Evolutionary conservation across 2,329 filamentous ascomycete species (phyloP).

Genomic region (Monosporascus sp.): DNA sequence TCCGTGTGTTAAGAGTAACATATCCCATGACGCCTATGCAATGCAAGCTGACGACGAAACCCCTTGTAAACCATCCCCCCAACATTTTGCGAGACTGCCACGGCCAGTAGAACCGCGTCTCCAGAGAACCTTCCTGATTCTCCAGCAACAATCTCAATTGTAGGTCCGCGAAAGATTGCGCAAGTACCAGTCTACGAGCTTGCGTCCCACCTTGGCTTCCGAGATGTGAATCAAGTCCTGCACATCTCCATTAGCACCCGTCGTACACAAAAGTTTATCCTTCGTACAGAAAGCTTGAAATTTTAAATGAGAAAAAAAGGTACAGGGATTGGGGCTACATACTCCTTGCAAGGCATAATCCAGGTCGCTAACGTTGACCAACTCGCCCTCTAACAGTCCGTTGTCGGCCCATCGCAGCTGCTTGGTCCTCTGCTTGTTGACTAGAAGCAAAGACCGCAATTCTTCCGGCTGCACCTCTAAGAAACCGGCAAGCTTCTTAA

Average conservation of each 20-base stretch:
- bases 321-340: constrained; percentile 36
- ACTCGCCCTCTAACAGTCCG: constrained; percentile 83
- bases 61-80: constrained; percentile 19
- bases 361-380: constrained; percentile 88
- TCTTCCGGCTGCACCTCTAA: constrained; percentile 96
- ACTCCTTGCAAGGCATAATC: constrained; percentile 96
- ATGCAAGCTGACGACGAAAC: constrained; percentile 32
- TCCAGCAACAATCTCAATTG: constrained; percentile 41
- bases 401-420: constrained; percentile 93
- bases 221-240: constrained; percentile 97
- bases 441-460: constrained; percentile 85
- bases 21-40: constrained; percentile 33
- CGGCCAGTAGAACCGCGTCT: background rate
- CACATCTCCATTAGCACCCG: constrained; percentile 18
- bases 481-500: constrained; percentile 97
- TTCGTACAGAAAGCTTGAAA: constrained; percentile 14
- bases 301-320: constrained; percentile 1
- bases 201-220: constrained; percentile 95
- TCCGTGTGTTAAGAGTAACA: constrained; percentile 17
- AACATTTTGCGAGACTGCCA: constrained; percentile 14
- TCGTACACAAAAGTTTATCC: constrained; percentile 18
- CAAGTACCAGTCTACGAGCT: constrained; percentile 98
- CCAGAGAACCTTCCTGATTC: constrained; percentile 1
- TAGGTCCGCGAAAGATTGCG: constrained; percentile 95
- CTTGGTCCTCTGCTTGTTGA: constrained; percentile 98